Evolutionary conservation across 306 rosid species (phyloP), one percentile per base, ranked within the genome.

Genomic region (Sicyos baderoa): DNA sequence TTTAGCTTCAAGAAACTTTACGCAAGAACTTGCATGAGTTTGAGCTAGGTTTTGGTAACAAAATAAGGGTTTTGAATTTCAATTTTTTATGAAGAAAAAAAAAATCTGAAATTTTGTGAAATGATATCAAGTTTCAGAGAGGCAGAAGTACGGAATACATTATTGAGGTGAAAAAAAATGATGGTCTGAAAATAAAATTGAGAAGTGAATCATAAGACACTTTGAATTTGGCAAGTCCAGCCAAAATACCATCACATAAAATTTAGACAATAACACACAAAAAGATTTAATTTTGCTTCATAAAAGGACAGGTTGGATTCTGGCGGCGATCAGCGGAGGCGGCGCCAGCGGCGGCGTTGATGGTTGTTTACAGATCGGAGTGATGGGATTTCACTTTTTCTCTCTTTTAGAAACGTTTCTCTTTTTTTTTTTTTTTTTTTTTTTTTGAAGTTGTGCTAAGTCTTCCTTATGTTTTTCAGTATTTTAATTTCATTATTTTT

Each of bases 131-230:
- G 29, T 29, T 29, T 29, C 35, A 29, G 35, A 29, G 35, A 29
- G 35, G 4, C 55, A 48, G 71, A 47, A 21, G 71, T 66, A 66
- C 56, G 71, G 71, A 21, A 7, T 14, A n/a, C 50, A 65, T 42
- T 65, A 42, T 65, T 65, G 55, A 16, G 54, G 47, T 16, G 48
- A 32, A 66, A 23, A 21, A 45, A 48, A 48, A 66, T 66, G 71
- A 66, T 66, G 71, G 56, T 64, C 35, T 64, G 52, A 6, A 6
- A 32, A 35, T 19, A 22, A 44, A 18, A 29, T 15, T 44, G 10
- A 58, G 44, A 59, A 59, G 1, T 29, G 15, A 15, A 12, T 25
- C 32, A 23, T 12, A 58, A 58, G 29, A 25, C 4, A 17, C 53
- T 16, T 58, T 58, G 18, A 58, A 35, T 16, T 44, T 58, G 42